Base-by-base conservation (phyloP, 768 basidiomycete species). In the Amyloporia xantha region DNA sequence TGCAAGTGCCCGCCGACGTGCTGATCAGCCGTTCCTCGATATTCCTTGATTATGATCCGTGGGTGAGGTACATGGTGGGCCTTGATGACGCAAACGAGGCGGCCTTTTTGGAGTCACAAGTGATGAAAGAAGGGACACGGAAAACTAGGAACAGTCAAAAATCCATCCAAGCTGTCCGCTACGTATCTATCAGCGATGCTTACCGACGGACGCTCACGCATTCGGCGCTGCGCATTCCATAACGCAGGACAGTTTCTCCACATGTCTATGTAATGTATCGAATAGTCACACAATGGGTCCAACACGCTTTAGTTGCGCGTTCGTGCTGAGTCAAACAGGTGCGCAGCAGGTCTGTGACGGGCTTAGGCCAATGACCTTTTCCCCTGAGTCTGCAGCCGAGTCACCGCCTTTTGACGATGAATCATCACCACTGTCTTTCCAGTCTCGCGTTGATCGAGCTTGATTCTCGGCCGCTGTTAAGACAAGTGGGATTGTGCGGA, bases 81-180 rank as follows among this genome's bases (percentile, higher is more conserved):
- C 28, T 49, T 19, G 57, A 58, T 41, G 57, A 58, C 37, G 54
- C 40, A 19, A 38, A 21, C 42, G 30, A 47, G 19, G 44, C 52
- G 13, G 45, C 41, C n/a, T 36, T 20, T 7, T 9, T 35, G 33
- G 19, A 19, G 44, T 45, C 21, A 19, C 30, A 45, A 23, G 48
- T 41, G 40, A 17, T 1, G 23, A 44, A 43, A 7, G 57, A 53
- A 13, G 44, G 51, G 5, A 27, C 40, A 2, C 51, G 57, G 25
- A 42, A 38, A 36, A 58, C 57, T 39, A 49, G 57, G 20, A 58
- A 58, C 48, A 55, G 54, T 19, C 57, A 55, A 30, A 47, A 47
- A 39, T 39, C 27, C 25, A 13, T 41, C 39, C 17, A 30, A 21
- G n/a, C 30, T 36, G 28, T 33, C 17, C 44, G 44, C 33, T 36